Conservation (phyloP, 768 basidiomycete genomes). For the Trametes cinnabarina region DNA sequence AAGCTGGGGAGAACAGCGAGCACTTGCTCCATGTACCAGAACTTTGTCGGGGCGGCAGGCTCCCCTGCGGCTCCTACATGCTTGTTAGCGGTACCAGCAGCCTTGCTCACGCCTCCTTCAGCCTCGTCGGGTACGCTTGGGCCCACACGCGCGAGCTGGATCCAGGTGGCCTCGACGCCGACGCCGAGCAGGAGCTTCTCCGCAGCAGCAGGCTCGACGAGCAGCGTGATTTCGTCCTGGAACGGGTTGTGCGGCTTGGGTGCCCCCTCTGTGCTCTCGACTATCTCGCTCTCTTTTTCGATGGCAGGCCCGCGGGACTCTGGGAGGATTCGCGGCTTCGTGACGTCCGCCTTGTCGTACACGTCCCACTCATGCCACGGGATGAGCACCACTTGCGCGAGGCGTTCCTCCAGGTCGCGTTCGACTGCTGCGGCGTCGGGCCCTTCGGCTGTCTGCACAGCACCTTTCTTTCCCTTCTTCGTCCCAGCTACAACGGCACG, state of each 20-base stretch:
- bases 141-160: slow-evolving; percentile 54
- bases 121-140: slow-evolving; percentile 14
- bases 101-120: background rate
- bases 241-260: slow-evolving; percentile 46
- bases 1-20: slow-evolving; percentile 54
- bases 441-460: background rate
- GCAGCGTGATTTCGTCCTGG: slow-evolving; percentile 57
- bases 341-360: slow-evolving; percentile 39
- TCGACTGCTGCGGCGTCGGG: slow-evolving; percentile 38
- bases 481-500: slow-evolving; percentile 3
- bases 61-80: slow-evolving; percentile 23
- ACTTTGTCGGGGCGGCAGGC: slow-evolving; percentile 30
- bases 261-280: background rate
- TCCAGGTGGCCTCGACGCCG: slow-evolving; percentile 64
- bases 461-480: slow-evolving; percentile 15
- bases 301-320: slow-evolving; percentile 39
- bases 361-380: slow-evolving; percentile 50
- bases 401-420: slow-evolving; percentile 42
- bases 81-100: slow-evolving; percentile 22
- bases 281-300: slow-evolving; percentile 18
- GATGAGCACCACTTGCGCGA: slow-evolving; percentile 50
- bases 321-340: slow-evolving; percentile 33
- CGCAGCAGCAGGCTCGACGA: slow-evolving; percentile 47
- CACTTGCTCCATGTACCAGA: slow-evolving; percentile 63
- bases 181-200: slow-evolving; percentile 50